Evolutionary conservation across 1,284 basidiomycete genomes (phyloP).

Genomic region (Cutaneotrichosporon cavernicola): DNA sequence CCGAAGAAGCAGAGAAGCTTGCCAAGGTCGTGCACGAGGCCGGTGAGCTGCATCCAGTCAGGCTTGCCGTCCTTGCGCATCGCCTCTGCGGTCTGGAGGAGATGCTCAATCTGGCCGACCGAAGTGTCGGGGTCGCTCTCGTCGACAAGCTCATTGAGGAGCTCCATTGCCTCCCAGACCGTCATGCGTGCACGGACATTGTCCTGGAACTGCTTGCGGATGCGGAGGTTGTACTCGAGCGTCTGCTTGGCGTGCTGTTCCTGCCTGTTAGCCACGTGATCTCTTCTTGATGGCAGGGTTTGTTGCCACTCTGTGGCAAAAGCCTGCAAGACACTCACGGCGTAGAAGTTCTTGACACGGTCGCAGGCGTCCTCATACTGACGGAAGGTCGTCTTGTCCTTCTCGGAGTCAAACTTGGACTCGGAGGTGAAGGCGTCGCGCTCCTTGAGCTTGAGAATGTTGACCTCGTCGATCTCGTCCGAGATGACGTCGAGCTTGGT

Average conservation of each 20-base stretch:
- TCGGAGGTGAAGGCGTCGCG: constrained; percentile 58
- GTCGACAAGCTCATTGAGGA: constrained; percentile 81
- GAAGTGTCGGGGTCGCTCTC: constrained; percentile 63
- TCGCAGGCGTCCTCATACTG: constrained; percentile 66
- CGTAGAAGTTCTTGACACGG: constrained; percentile 79
- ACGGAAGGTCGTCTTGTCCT: constrained; percentile 66
- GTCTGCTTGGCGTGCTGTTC: constrained; percentile 91
- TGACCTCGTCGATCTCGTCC: constrained; percentile 69
- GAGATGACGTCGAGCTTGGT: constrained; percentile 64
- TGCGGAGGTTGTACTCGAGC: constrained; percentile 74
- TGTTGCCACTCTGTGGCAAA: constrained; percentile 28
- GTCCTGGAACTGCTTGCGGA: constrained; percentile 53
- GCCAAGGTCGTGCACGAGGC: constrained; percentile 78
- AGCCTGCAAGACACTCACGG: constrained; percentile 2
- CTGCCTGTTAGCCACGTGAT: constrained; percentile 42
- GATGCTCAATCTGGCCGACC: constrained; percentile 82
- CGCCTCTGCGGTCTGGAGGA: constrained; percentile 87
- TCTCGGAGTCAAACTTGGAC: constrained; percentile 67
- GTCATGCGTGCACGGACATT: constrained; percentile 47
- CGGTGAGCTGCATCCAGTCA: constrained; percentile 70
- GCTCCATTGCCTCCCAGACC: constrained; percentile 88
- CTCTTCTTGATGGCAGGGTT: too few relatives aligned
- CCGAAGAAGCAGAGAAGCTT: constrained; percentile 75
- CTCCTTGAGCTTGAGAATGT: constrained; percentile 46
- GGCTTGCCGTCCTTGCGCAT: constrained; percentile 85